Evolutionary conservation across 495 filamentous ascomycete species (phyloP).

Genomic region (Daldinia bambusicola): DNA sequence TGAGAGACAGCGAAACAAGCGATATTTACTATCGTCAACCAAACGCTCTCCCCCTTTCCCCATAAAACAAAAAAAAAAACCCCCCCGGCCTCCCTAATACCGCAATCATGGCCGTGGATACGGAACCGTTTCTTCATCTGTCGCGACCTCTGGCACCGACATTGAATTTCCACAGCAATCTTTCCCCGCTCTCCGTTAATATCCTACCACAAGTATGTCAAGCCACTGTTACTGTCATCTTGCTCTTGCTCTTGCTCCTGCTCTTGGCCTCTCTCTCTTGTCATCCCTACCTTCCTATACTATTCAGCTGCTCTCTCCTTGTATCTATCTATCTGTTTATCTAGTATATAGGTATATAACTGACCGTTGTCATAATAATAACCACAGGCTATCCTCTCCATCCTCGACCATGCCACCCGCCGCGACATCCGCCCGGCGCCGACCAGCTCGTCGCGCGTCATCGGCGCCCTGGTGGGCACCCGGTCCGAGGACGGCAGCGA

Average conservation of each 20-base stretch:
- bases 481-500: constrained; percentile 96
- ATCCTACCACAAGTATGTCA: constrained; percentile 90
- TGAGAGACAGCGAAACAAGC: constrained; percentile 1
- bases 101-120: constrained; percentile 79
- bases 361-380: not conserved
- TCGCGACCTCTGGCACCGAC: constrained; percentile 88
- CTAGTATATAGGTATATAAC: not conserved
- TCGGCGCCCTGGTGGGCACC: constrained; percentile 91
- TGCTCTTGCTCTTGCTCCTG: not conserved
- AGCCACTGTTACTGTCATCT: not conserved
- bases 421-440: constrained; percentile 84
- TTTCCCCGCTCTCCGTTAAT: constrained; percentile 88
- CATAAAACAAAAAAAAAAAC: not conserved
- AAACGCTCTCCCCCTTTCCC: constrained; percentile 1
- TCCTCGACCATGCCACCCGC: constrained; percentile 95
- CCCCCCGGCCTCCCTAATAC: constrained; percentile 9
- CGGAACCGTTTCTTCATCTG: constrained; percentile 90
- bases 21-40: not conserved
- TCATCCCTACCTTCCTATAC: constrained; percentile 56
- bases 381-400: constrained; percentile 86
- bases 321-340: no score
- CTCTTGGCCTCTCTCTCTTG: constrained; percentile 56
- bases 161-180: constrained; percentile 80
- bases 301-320: no score
- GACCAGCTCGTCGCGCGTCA: constrained; percentile 90